Percentiles rank a stretch among this genome's conserved stretches.
phyloP scores from a whole-genome alignment of 176 grass and related monocot genomes.

The Calamus simplicifolius region DNA sequence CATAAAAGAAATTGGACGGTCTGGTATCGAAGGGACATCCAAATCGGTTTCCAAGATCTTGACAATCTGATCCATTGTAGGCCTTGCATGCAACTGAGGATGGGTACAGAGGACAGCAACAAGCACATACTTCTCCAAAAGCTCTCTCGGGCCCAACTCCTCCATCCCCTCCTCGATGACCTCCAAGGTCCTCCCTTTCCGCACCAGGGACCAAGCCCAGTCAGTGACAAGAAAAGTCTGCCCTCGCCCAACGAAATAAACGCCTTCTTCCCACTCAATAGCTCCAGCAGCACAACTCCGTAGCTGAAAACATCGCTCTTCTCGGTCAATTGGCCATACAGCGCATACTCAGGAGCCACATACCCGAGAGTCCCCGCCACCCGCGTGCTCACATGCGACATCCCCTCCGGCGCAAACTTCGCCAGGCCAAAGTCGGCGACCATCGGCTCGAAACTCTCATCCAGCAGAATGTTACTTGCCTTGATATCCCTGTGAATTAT shows the following conservation, averaged over 20 bases:
- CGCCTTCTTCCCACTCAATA: constrained; percentile 75
- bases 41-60: constrained; percentile 82
- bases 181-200: constrained; percentile 38
- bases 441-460: constrained; percentile 71
- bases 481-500: constrained; percentile 99
- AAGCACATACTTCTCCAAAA: constrained; percentile 84
- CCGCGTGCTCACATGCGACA: constrained; percentile 87
- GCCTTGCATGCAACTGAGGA: constrained; percentile 80
- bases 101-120: constrained; percentile 65
- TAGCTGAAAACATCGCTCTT: constrained; percentile 94
- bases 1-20: constrained; percentile 50
- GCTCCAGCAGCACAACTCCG: constrained; percentile 81
- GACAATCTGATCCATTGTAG: constrained; percentile 83
- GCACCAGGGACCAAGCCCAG: constrained; percentile 88
- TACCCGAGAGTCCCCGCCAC: constrained; percentile 86
- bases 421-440: constrained; percentile 93
- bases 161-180: constrained; percentile 86
- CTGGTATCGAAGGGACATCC: constrained; percentile 40
- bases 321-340: constrained; percentile 91
- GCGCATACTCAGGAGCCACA: constrained; percentile 78
- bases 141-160: constrained; percentile 41
- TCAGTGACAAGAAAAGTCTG: constrained; percentile 69
- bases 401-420: constrained; percentile 83
- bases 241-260: constrained; percentile 69
- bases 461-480: constrained; percentile 74